These are phyloP conservation scores for Leccinum olivaceoglutinosum DNA, from an alignment of 1,284 basidiomycete species.

Conservation along the genomic window DNA sequence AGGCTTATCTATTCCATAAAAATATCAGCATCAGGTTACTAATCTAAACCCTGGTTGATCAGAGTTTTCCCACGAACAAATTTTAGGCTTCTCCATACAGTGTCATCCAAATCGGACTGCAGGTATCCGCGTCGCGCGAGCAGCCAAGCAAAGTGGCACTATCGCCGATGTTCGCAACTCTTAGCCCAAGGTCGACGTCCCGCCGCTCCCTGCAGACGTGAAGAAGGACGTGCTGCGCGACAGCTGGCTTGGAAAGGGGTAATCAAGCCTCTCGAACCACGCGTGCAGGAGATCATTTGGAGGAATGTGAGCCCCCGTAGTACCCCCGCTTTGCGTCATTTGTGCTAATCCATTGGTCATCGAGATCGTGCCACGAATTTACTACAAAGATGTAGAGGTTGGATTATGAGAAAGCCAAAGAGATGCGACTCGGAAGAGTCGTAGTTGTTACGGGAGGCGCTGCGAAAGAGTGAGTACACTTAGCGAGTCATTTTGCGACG, in stretches of 20 bases:
- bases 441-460: constrained; percentile 60
- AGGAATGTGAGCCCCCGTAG: constrained; percentile 30
- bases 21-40: too few species aligned
- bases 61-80: too few species aligned
- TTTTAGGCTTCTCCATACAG: too few species aligned
- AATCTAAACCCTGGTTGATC: too few species aligned
- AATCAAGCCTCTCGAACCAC: constrained; percentile 42
- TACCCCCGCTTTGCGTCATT: background rate
- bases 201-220: constrained; percentile 46
- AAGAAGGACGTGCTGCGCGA: constrained; percentile 56
- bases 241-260: constrained; percentile 52
- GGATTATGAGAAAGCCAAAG: constrained; percentile 39
- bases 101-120: background rate
- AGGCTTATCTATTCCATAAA: too few species aligned
- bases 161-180: constrained; percentile 29
- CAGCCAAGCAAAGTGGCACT: constrained; percentile 11
- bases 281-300: constrained; percentile 43
- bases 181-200: constrained; percentile 5
- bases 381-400: constrained; percentile 43
- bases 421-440: constrained; percentile 44
- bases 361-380: constrained; percentile 53
- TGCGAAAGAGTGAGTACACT: constrained; percentile 34
- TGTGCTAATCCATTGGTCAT: background rate
- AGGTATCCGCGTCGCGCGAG: background rate
- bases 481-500: background rate